Evolutionary conservation across 139 green algal species (phyloP), one percentile per base, ranked within the genome.

Genomic region (Astrephomene gubernaculifera): DNA sequence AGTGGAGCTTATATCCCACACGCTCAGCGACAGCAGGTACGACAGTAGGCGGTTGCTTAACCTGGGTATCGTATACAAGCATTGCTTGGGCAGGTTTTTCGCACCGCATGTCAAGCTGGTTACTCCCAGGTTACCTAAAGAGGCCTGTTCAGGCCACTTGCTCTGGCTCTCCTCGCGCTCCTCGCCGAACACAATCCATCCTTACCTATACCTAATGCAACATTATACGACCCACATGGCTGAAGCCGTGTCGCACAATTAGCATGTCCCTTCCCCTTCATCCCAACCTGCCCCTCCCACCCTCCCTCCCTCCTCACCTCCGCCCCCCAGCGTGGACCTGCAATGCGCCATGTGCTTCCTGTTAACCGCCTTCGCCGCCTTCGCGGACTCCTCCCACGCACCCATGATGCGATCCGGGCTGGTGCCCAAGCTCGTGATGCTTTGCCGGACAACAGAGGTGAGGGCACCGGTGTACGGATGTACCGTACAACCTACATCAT

Each of bases 281-380:
- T 25, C 49, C 49, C 49, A 65, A 35, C 57, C 57, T n/a, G 19
- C 6, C 57, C 57, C 57, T 67, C 63, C 25, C 49, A 57, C 17
- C 49, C 49, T 17, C 49, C 14, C 63, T 65, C 57, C 19, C 57
- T 65, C 57, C 43, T 19, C 39, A 21, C 39, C 39, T 74, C 39
- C 12, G 7, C 68, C 25, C 38, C 38, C n/a, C 70, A 53, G 52
- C 43, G 44, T 84, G 8, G 75, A 88, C 41, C 60, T 91, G 64
- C 81, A 87, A 45, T 63, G 54, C 36, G 70, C 88, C 0, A 81
- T 87, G 81, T 88, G 81, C 81, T 92, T 87, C 85, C 69, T 92
- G 54, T 64, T 92, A 1, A 89, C 88, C 1, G 88, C 72, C 2
- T 52, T 91, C 17, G 88, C 74, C 5, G 88, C 88, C 14, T 92